phyloP scores from a whole-genome alignment of 495 filamentous ascomycete genomes.

The Penicillium mononematosum region DNA sequence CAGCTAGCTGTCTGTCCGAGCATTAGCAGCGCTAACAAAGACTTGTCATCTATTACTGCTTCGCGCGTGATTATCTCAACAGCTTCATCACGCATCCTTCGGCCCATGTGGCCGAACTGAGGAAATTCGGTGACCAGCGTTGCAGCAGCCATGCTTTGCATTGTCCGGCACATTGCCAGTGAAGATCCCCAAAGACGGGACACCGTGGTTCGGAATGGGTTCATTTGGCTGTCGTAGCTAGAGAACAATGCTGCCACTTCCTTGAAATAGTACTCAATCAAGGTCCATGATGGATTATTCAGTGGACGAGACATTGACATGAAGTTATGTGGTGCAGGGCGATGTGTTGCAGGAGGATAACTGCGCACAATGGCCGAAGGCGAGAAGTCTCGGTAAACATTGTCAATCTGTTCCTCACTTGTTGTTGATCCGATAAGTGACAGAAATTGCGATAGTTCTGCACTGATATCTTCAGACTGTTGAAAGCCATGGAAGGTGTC shows the following conservation, averaged over 20 bases:
- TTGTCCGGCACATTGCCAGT: conserved; percentile 56
- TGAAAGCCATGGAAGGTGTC: conserved; percentile 30
- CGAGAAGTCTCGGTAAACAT: conserved; percentile 34
- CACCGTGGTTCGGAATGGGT: conserved; percentile 57
- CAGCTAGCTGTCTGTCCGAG: conserved; percentile 57
- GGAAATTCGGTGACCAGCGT: conserved; percentile 57
- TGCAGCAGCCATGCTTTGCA: conserved; percentile 63
- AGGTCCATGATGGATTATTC: conserved; percentile 51
- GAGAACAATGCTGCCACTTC: conserved; percentile 58
- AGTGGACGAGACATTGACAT: conserved; percentile 39
- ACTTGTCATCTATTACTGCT: conserved; percentile 45
- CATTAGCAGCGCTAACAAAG: conserved; percentile 53
- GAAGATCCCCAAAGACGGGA: conserved; percentile 56
- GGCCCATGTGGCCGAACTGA: conserved; percentile 49
- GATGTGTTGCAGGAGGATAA: conserved; percentile 32
- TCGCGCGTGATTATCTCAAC: conserved; percentile 50
- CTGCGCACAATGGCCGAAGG: conserved; percentile 42
- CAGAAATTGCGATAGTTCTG: conserved; percentile 35
- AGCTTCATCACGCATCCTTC: conserved; percentile 53
- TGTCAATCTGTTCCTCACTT: conserved; percentile 22
- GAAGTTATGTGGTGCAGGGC: conserved; percentile 26
- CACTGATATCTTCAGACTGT: conserved; percentile 23
- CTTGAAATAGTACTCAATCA: conserved; percentile 61
- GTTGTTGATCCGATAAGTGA: conserved; percentile 28
- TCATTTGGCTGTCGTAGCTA: conserved; percentile 58